Base-by-base conservation (phyloP, 345 rosid genomes). In the Pistacia vera region DNA sequence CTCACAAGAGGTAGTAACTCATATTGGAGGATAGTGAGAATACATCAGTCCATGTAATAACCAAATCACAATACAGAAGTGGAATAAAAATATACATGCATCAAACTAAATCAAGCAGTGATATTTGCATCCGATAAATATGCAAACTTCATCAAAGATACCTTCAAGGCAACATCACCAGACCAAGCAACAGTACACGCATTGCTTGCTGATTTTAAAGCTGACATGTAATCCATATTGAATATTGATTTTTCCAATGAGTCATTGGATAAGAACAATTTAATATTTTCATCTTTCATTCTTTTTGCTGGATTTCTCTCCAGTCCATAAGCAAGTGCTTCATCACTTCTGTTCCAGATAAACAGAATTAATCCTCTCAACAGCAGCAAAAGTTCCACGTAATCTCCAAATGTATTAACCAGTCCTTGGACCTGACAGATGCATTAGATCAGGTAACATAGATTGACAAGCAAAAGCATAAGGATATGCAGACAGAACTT, bases 351-450 rank as follows among this genome's bases (percentile, higher is more conserved):
- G 88, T 86, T 25, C 88, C 86, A 49, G 95, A 87, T 66, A 95
- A 71, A 95, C 86, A 76, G 98, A 86, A 64, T 93, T 95, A 77
- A 95, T 93, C 82, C 98, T 88, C 82, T 93, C 99, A 69, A 91
- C 87, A 41, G 96, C 93, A 85, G 99, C 93, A 79, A 95, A n/a
- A 72, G 90, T 63, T 56, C 93, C 98, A 66, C 96, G 99, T 76
- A 95, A 86, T 95, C 99, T 78, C 99, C 99, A 76, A 90, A 86
- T 30, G 98, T 90, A 88, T 95, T 92, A 68, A 95, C 98, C 70
- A 95, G 85, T 55, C 99, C 97, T n/a, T 95, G 99, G 76, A 95
- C 99, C 98, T 95, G 84, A 68, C 36, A 80, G 11, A 54, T 51
- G 33, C 67, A 72, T 62, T 28, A 59, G 36, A 51, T 74, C 38